phyloP scores from a whole-genome alignment of 1,284 basidiomycete genomes.

The Pyrrhoderma lamaoense region DNA sequence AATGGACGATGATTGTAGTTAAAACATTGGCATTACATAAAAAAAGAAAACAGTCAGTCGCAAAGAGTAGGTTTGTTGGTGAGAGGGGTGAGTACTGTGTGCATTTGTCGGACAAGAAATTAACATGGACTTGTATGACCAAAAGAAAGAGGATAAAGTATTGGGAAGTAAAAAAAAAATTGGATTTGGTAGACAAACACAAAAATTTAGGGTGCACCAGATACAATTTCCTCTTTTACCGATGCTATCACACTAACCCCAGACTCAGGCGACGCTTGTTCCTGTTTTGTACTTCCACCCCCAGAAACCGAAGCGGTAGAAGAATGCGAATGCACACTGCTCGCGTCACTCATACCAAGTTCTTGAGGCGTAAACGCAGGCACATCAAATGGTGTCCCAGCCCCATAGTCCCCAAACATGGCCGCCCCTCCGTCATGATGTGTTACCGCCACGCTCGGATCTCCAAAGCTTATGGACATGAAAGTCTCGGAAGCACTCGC shows the following conservation, averaged over 20 bases:
- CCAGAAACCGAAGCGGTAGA: slow-evolving; percentile 27
- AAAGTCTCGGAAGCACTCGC: slow-evolving; percentile 42
- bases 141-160: too few relatives aligned
- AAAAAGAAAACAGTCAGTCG: slow-evolving; percentile 9
- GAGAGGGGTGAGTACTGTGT: too few relatives aligned
- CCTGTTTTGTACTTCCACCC: slow-evolving; percentile 24
- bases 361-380: slow-evolving; percentile 57
- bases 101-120: too few relatives aligned
- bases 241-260: slow-evolving; percentile 24
- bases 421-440: slow-evolving; percentile 27
- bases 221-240: slow-evolving; percentile 39
- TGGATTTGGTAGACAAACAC: slow-evolving; percentile 2
- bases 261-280: slow-evolving; percentile 25
- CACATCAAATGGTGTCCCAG: slow-evolving; percentile 63
- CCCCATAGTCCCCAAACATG: slow-evolving; percentile 56
- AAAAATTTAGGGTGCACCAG: slow-evolving; percentile 14
- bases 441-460: slow-evolving; percentile 30
- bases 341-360: slow-evolving; percentile 40
- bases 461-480: too few relatives aligned
- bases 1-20: not conserved
- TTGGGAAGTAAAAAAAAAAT: slow-evolving; percentile 3
- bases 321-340: slow-evolving; percentile 13
- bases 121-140: too few relatives aligned
- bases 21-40: slow-evolving; percentile 6
- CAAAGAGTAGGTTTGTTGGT: too few relatives aligned